phyloP scores from a whole-genome alignment of 75 land plant species.

The Chamaecyparis obtusa region DNA sequence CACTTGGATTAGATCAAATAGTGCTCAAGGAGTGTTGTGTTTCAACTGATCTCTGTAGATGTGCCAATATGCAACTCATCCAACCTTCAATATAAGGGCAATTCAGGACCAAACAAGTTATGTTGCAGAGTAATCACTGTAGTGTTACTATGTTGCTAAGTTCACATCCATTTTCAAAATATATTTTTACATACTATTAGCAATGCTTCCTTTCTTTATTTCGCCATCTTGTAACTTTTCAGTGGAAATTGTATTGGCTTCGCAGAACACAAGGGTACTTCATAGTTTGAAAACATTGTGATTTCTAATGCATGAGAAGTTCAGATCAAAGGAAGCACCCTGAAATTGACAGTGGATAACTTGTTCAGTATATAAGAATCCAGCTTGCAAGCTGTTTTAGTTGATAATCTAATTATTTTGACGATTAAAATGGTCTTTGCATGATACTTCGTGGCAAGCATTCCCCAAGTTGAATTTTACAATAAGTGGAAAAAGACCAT shows the following conservation, averaged over 20 bases:
- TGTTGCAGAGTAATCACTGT: background rate
- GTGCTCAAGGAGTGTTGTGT: background rate
- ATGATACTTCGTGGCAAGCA: background rate
- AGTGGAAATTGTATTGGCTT: background rate
- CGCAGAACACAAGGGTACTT: background rate
- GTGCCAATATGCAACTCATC: background rate
- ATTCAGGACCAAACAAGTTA: background rate
- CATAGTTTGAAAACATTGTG: background rate
- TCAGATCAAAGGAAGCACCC: background rate
- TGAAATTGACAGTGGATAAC: background rate
- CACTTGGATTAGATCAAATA: background rate
- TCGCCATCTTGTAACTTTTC: background rate
- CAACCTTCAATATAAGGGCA: background rate
- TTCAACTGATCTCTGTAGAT: background rate
- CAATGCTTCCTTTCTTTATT: background rate
- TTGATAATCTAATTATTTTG: background rate
- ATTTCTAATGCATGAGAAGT: background rate
- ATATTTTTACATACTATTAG: background rate
- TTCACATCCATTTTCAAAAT: background rate
- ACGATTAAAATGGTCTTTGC: background rate
- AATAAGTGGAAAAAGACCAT: background rate
- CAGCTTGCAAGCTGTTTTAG: background rate
- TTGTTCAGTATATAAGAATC: background rate
- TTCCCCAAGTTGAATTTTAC: background rate
- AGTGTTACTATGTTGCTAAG: background rate